phyloP scores from a whole-genome alignment of 2,329 filamentous ascomycete genomes.

The Fusarium musae region DNA sequence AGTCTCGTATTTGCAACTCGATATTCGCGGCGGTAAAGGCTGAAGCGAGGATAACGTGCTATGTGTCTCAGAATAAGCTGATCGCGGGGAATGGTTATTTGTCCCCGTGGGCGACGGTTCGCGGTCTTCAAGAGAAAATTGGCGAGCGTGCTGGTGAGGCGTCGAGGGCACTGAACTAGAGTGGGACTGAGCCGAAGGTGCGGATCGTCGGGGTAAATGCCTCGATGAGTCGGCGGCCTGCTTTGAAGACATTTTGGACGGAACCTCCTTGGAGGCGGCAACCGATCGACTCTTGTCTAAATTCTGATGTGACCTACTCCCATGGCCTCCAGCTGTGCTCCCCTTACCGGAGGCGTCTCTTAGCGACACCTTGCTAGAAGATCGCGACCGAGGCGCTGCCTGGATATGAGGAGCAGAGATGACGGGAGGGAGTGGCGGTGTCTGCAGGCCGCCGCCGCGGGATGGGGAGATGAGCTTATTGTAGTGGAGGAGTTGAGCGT shows the following conservation, averaged over 20 bases:
- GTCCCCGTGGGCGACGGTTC: conserved; percentile 82
- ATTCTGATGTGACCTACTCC: conserved; percentile 69
- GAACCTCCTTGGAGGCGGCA: conserved; percentile 67
- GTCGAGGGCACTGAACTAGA: conserved; percentile 95
- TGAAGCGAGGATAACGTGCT: conserved; percentile 75
- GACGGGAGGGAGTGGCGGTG: conserved; percentile 64
- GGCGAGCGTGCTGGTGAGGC: conserved; percentile 86
- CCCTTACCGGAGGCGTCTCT: conserved; percentile 62
- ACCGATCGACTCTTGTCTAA: conserved; percentile 70
- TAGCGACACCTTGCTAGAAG: conserved; percentile 69
- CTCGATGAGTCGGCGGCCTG: conserved; percentile 50
- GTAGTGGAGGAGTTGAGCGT: conserved; percentile 72
- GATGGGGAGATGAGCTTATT: conserved; percentile 71
- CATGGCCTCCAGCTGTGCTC: conserved; percentile 68
- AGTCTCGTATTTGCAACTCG: conserved; percentile 89
- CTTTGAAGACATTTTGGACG: conserved; percentile 62
- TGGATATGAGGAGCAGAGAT: conserved; percentile 67
- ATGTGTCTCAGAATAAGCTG: conserved; percentile 89
- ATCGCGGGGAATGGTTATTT: conserved; percentile 86
- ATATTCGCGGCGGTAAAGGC: conserved; percentile 67
- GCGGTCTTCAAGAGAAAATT: conserved; percentile 81
- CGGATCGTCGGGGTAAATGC: conserved; percentile 46
- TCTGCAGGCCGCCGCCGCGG: conserved; percentile 66
- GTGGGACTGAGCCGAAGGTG: conserved; percentile 57
- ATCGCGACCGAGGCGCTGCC: conserved; percentile 66